These are phyloP conservation scores for Fusarium beomiforme DNA, from an alignment of 2,329 filamentous ascomycete genomes.

Conservation along the genomic window DNA sequence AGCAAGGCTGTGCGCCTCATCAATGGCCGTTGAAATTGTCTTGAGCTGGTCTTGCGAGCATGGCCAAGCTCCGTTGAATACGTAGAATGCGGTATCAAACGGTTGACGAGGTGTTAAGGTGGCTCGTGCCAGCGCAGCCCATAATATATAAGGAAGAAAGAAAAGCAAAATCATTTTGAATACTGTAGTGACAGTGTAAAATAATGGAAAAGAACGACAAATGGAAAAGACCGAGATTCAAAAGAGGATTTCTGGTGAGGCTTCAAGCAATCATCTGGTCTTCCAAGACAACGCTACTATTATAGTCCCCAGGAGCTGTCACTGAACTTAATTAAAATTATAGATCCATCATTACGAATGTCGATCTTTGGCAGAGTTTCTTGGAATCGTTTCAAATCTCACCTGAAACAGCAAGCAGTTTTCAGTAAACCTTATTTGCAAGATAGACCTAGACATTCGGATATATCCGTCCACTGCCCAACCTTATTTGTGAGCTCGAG, in stretches of 20 bases:
- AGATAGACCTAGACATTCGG: background rate
- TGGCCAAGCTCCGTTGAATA: background rate
- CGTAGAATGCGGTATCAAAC: background rate
- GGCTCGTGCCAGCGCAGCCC: background rate
- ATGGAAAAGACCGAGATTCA: background rate
- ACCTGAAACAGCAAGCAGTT: background rate
- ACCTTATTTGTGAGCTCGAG: background rate
- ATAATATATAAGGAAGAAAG: background rate
- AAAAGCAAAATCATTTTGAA: background rate
- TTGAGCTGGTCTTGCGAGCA: background rate
- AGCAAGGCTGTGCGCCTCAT: background rate
- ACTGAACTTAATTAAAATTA: background rate
- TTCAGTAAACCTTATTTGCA: background rate
- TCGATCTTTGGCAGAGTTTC: background rate
- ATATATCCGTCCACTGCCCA: background rate
- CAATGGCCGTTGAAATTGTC: background rate
- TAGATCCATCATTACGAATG: background rate
- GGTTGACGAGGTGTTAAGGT: background rate
- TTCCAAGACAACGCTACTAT: accelerated
- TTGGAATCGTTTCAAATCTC: background rate
- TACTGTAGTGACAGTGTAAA: background rate
- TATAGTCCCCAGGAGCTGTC: background rate
- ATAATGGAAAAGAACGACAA: background rate
- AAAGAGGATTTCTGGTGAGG: background rate
- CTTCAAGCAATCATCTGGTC: background rate